Evolutionary conservation across 2,329 filamentous ascomycete genomes (phyloP), one percentile per base, ranked within the genome.

Genomic region (Cladosporium colombiae): DNA sequence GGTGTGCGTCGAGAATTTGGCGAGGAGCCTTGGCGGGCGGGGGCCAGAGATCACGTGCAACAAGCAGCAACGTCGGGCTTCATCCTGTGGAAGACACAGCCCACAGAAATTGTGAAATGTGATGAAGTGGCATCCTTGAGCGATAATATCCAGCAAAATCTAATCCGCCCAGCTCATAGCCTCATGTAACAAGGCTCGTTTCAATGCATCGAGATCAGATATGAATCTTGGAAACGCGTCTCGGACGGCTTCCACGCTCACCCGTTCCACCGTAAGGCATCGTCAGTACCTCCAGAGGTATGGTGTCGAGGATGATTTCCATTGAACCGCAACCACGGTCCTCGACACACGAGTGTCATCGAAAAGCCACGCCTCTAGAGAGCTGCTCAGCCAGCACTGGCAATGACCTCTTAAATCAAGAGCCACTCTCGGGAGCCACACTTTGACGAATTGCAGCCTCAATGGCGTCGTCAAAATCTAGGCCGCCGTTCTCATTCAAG

Each of bases 1-100:
- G 55, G 33, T 46, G 49, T 55, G 61, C 50, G 50, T 18, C 18
- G 18, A 18, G 52, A 55, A 55, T 56, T 40, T 56, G 50, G 40
- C 40, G 44, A 21, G 8, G n/a, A 27, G 61, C 29, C 46, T 56
- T 63, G 49, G 49, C 61, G 25, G 40, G 40, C n/a, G 40, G n/a
- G 40, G 40, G 56, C 46, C 46, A n/a, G 6, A 33, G 8, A 25
- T 25, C 56, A 59, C 56, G 56, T 59, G 56, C n/a, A 2, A 23
- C 14, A 46, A 46, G n/a, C 40, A 46, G 40, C 18, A 21, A 21
- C 40, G 40, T 8, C 40, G 4, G 40, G 16, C 18, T 44, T 18
- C 16, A 44, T 44, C 18, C n/a, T 18, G 6, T n/a, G 40, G 40
- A 46, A 46, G 40, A n/a, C 40, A 46, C 40, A 46, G 40, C 40